Percentiles rank a stretch among this genome's conserved stretches.
These are phyloP conservation scores for Pachyrhizus erosus DNA, from an alignment of 306 rosid genomes.

Conservation along the genomic window DNA sequence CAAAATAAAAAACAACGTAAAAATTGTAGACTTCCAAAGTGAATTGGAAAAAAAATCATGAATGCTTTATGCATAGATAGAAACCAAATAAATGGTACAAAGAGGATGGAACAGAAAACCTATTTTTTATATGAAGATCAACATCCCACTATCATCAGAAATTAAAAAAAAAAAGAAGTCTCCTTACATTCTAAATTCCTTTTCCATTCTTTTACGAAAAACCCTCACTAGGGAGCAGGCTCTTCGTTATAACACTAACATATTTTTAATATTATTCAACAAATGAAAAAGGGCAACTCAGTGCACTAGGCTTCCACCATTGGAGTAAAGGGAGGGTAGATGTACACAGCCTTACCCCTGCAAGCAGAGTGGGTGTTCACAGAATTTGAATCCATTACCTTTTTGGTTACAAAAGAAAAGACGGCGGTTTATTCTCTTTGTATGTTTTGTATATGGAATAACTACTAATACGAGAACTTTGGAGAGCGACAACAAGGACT, in stretches of 20 bases:
- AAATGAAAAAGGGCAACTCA: neutral
- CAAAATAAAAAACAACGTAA: slow-evolving; percentile 15
- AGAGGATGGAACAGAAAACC: slow-evolving; percentile 18
- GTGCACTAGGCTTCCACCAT: neutral
- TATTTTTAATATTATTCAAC: neutral
- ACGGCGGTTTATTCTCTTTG: no score
- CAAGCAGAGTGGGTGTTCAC: no score
- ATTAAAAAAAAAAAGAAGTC: neutral
- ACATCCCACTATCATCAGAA: slow-evolving; percentile 12
- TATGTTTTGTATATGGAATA: neutral
- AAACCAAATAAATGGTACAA: slow-evolving; percentile 14
- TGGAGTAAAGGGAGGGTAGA: neutral
- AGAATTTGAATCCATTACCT: no score
- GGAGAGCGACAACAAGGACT: no score
- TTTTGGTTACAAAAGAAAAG: no score
- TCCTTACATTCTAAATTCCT: neutral
- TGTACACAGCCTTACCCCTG: no score
- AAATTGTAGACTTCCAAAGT: slow-evolving; percentile 22
- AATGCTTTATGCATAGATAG: slow-evolving; percentile 20
- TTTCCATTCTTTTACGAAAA: neutral
- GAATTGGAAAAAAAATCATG: slow-evolving; percentile 4
- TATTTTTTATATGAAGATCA: slow-evolving; percentile 9
- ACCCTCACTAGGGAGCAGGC: neutral
- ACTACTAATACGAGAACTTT: neutral
- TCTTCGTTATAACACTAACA: neutral